Evolutionary conservation across 352 stramenopile genomes (phyloP), one percentile per base, ranked within the genome.

Genomic region (Globisporangium polare): DNA sequence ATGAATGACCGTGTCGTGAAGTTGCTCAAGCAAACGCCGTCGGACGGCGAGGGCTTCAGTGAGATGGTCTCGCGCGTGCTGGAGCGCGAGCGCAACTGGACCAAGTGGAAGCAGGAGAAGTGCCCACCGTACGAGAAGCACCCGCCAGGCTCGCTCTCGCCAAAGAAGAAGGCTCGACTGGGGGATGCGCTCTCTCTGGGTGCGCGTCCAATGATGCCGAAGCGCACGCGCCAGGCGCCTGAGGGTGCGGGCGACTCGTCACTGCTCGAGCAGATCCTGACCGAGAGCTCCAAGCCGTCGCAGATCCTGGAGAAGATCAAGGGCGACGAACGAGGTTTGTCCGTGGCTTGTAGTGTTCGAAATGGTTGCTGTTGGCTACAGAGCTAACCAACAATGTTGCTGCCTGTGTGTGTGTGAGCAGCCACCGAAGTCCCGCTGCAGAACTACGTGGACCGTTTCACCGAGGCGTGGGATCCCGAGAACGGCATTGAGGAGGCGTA

Each of bases 401-500:
- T 13, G 33, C 33, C 58, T 55, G 22, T 27, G 6, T 1, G 22
- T 66, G 15, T 58, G 50, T 49, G 15, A 37, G 5, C 68, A 87
- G 88, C 80, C 12, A 88, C 77, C 0, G 68, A 74, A n/a, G 81
- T 93, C 50, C 73, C 82, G n/a, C 67, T 94, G 53, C 61, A 74
- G 27, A 73, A 75, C 39, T 97, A 97, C 60, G 83, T 96, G 18
- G 77, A 96, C 45, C 73, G 80, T 0, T 98, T 98, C 55, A 88
- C 90, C 20, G 93, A 98, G 58, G 95, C 95, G 22, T 93, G 95
- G 67, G 90, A 99, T 66, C 95, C 95, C 4, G 95, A 98, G 53
- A 97, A 96, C 63, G 93, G 94, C 5, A 98, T 99, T 42, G 95
- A 99, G 74, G 89, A 95, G 35, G 92, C 95, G 33, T 99, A 98